Conservation (phyloP, 2,329 filamentous ascomycete genomes). For the Trichoderma arundinaceum region DNA sequence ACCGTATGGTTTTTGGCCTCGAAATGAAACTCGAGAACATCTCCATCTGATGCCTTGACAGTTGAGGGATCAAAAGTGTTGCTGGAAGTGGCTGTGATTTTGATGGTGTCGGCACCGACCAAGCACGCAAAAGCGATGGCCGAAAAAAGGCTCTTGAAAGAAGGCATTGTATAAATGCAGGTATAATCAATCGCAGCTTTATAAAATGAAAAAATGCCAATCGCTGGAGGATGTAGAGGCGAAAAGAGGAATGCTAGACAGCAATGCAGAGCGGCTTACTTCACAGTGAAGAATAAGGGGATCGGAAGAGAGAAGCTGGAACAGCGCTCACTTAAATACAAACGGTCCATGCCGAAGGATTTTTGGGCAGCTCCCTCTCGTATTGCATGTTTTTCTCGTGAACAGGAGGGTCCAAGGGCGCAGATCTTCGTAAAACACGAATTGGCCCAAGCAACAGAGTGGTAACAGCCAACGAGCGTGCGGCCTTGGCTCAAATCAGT, state of each 20-base stretch:
- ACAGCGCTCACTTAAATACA: slow-evolving; percentile 3
- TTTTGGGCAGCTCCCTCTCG: slow-evolving; percentile 6
- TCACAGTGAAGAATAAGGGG: slow-evolving; percentile 32
- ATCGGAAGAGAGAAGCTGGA: slow-evolving; percentile 36
- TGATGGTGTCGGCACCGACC: slow-evolving; percentile 43
- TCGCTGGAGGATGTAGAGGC: slow-evolving; percentile 32
- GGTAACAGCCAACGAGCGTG: not conserved
- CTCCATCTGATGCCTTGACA: slow-evolving; percentile 43
- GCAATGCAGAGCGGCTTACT: not conserved
- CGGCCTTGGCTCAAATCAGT: slow-evolving; percentile 22
- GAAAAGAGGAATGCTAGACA: slow-evolving; percentile 34
- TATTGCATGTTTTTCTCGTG: slow-evolving; percentile 8
- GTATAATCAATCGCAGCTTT: not conserved
- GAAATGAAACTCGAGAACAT: slow-evolving; percentile 48
- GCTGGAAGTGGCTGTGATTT: slow-evolving; percentile 43
- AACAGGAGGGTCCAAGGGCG: slow-evolving; percentile 10
- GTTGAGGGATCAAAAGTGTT: slow-evolving; percentile 45
- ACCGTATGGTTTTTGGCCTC: slow-evolving; percentile 48
- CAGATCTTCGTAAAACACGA: slow-evolving; percentile 19
- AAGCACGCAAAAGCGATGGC: slow-evolving; percentile 38
- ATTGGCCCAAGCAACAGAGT: slow-evolving; percentile 6
- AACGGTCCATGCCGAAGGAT: not conserved
- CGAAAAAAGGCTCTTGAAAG: slow-evolving; percentile 39
- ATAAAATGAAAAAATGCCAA: not conserved
- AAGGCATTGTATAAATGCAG: slow-evolving; percentile 38